Base-by-base conservation (phyloP, 2,329 filamentous ascomycete species). In the Cladosporium sp. region DNA sequence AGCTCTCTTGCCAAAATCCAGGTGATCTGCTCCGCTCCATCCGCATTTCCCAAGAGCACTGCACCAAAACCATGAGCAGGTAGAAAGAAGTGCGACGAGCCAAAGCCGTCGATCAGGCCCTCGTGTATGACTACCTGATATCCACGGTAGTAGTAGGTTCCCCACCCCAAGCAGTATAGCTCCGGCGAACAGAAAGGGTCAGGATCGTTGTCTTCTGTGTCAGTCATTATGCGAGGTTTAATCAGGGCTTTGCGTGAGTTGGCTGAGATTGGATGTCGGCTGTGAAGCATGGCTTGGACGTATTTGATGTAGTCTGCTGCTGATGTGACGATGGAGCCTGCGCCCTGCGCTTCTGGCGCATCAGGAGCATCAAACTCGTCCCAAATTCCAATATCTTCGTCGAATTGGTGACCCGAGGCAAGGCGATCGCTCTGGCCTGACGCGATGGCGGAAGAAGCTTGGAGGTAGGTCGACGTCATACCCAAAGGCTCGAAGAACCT, bases 401-500 rank as follows among this genome's bases (percentile, higher is more conserved):
- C 11, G 24, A 54, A 64, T 30, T 55, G 36, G 24, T 64, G 49
- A 1, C 61, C 61, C 7, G 75, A 73, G 0, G 83, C 81, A 5
- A 86, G 71, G 26, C 71, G 68, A 51, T 75, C 66, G 26, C 70
- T 65, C 15, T 68, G 72, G 51, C 69, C 73, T 54, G 67, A 68
- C 6, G 54, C 66, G 62, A 24, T 61, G 65, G 70, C 69, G 5
- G 59, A 69, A 64, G 47, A 54, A 62, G 72, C 74, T 73, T 75
- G 69, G 66, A 74, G 68, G 41, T 76, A 80, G 0, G 82, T 83
- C 59, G 80, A 78, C 3, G 73, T 70, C 84, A 86, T 85, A 2
- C 76, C 78, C 32, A 86, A 74, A 0, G 83, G 83, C 2, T 67
- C 68, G 78, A 82, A 85, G 54, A 86, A 74, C 11, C 73, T 67